These are phyloP conservation scores for Fonsecaea multimorphosa DNA, from an alignment of 2,329 filamentous ascomycete genomes.

Conservation along the genomic window DNA sequence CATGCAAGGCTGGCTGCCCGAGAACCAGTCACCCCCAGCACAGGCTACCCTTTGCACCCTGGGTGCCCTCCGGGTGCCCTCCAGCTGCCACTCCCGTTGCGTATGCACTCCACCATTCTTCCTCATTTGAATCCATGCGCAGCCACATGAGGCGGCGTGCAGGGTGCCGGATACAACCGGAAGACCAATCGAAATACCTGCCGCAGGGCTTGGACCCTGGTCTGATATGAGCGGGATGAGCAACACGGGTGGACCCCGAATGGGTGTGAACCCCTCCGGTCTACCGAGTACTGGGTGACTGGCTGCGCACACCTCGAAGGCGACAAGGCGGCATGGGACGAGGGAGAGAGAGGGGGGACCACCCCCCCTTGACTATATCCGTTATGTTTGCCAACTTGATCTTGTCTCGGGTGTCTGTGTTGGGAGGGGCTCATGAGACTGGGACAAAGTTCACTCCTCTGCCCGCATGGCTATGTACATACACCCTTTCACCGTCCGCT, in stretches of 20 bases:
- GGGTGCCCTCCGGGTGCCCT: background rate
- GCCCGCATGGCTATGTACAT: conserved; percentile 25
- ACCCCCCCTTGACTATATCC: conserved; percentile 8
- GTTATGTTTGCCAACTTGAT: conserved; percentile 13
- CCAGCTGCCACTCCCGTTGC: conserved; percentile 16
- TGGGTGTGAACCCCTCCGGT: conserved; percentile 15
- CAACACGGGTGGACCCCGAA: conserved; percentile 20
- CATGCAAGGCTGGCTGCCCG: conserved; percentile 31
- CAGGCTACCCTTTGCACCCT: too few species aligned
- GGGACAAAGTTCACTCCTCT: conserved; percentile 1
- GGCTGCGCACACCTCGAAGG: conserved; percentile 10
- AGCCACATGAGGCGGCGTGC: conserved; percentile 35
- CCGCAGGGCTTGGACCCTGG: conserved; percentile 23
- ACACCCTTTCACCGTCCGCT: conserved; percentile 25
- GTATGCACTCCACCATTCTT: conserved; percentile 16
- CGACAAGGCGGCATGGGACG: conserved; percentile 16
- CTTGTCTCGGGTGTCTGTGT: conserved; percentile 27
- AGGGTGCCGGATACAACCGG: conserved; percentile 22
- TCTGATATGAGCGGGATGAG: conserved; percentile 18
- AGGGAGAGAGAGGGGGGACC: background rate
- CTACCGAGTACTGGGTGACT: too few species aligned
- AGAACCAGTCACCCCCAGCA: background rate
- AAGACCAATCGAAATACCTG: conserved; percentile 27
- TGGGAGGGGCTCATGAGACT: conserved; percentile 29
- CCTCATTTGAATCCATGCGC: conserved; percentile 11